These are phyloP conservation scores for Verbena officinalis DNA, from an alignment of 257 asterid genomes.

Conservation along the genomic window DNA sequence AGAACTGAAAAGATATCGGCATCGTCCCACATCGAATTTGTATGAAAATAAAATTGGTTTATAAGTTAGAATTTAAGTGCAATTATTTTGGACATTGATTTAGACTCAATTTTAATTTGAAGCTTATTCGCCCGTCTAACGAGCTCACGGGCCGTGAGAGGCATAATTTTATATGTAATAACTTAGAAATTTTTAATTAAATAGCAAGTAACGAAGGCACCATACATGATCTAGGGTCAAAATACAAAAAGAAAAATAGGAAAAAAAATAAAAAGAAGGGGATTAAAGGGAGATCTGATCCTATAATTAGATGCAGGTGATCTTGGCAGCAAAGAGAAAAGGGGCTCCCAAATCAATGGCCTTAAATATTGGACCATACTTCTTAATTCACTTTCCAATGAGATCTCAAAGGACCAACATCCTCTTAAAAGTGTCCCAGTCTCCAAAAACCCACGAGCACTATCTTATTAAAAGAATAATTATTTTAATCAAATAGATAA, in stretches of 20 bases:
- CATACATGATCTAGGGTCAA: too few species aligned
- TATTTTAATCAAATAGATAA: constrained; percentile 4
- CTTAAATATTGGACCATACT: constrained; percentile 60
- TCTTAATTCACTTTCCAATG: constrained; percentile 63
- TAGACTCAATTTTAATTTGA: too few species aligned
- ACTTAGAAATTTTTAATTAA: too few species aligned
- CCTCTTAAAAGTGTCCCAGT: constrained; percentile 65
- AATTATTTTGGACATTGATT: too few species aligned
- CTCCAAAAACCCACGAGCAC: constrained; percentile 87
- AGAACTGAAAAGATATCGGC: too few species aligned
- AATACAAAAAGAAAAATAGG: background rate
- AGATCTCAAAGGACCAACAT: constrained; percentile 84
- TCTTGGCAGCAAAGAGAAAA: constrained; percentile 41
- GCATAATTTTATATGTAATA: too few species aligned
- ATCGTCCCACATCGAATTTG: too few species aligned
- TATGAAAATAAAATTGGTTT: too few species aligned
- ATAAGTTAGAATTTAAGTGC: too few species aligned
- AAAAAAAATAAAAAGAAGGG: background rate
- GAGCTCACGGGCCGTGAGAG: too few species aligned
- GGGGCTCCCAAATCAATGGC: constrained; percentile 50
- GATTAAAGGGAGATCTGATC: constrained; percentile 26
- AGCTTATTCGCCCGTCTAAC: too few species aligned
- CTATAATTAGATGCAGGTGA: constrained; percentile 47
- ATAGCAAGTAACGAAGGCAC: too few species aligned
- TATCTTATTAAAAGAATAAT: constrained; percentile 34